Base-by-base conservation (phyloP, 2,329 filamentous ascomycete genomes). In the Colletotrichum viniferum region DNA sequence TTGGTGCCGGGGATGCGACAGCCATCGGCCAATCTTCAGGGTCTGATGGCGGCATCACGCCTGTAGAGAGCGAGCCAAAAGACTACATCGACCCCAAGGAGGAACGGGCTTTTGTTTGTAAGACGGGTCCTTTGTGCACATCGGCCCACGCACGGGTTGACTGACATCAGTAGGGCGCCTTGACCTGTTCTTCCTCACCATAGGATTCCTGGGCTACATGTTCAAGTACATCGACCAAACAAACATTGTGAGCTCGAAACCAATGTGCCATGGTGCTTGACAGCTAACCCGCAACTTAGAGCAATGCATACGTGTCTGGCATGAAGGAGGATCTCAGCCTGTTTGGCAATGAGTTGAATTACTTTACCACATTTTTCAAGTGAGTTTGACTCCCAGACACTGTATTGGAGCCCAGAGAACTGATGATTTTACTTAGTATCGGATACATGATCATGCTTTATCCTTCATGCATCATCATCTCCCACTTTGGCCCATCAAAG, bases 301-400 rank as follows among this genome's bases (percentile, higher is more conserved):
- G 79, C 63, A 81, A 80, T 73, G 78, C 78, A 12, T 80, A 80
- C 67, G 79, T 82, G 6, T 76, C 77, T n/a, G 79, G 80, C 48
- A 80, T 82, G 78, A 75, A 79, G n/a, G 77, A 81, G 30, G 80
- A 81, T 24, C 75, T 82, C 4, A n/a, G 38, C 8, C 77, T 82
- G 36, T 76, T 52, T 38, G 79, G 79, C 18, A 80, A 81, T 52
- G 67, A 81, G 36, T 77, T 78, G 55, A 81, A 78, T 9, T 79
- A 81, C 67, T 78, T 77, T 32, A 63, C 69, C 14, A 80, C 79
- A 4, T 78, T 72, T 16, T 81, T 78, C 68, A 74, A 74, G 72
- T 74, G 32, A 56, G 72, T 30, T 14, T 14, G 16, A 0, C 18
- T 36, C 30, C 7, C 0, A 30, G 24, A 0, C 58, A 28, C 21